These are phyloP conservation scores for Orychophragmus violaceus DNA, from an alignment of 345 rosid genomes.

Conservation along the genomic window DNA sequence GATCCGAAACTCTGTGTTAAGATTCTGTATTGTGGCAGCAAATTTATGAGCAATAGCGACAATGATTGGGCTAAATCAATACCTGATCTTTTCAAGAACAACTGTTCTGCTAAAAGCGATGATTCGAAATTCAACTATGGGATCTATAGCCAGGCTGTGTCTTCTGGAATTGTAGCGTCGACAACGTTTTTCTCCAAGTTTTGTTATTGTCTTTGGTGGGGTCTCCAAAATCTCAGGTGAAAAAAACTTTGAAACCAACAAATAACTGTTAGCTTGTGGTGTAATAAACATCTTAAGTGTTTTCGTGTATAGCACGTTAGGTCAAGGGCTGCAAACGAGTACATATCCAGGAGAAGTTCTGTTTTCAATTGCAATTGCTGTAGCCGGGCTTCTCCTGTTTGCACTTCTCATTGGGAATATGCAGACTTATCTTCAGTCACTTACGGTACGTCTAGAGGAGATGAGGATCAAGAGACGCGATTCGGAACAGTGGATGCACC, in stretches of 20 bases:
- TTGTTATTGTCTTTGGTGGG: slow-evolving; percentile 89
- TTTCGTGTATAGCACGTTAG: slow-evolving; percentile 53
- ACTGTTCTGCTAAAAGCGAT: slow-evolving; percentile 33
- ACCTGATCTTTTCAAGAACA: slow-evolving; percentile 27
- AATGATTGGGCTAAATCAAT: slow-evolving; percentile 47
- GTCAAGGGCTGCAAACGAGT: slow-evolving; percentile 81
- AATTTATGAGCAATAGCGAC: slow-evolving; percentile 34
- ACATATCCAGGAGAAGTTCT: slow-evolving; percentile 63
- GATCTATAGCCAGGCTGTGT: slow-evolving; percentile 63
- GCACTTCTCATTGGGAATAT: no score
- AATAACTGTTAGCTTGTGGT: background rate
- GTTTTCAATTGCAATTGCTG: slow-evolving; percentile 69
- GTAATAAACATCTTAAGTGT: background rate
- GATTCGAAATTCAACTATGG: slow-evolving; percentile 49
- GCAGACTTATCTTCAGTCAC: no score
- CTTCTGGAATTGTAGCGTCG: slow-evolving; percentile 50
- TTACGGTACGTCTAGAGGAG: no score
- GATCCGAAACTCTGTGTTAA: slow-evolving; percentile 37
- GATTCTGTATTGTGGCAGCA: slow-evolving; percentile 67
- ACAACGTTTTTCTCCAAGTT: slow-evolving; percentile 50
- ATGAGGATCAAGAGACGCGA: no score
- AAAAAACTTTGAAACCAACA: background rate
- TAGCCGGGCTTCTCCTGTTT: no score
- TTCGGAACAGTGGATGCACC: no score
- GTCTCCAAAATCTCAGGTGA: slow-evolving; percentile 87